Conservation (phyloP, 495 filamentous ascomycete species). For the Amniculicola lignicola region DNA sequence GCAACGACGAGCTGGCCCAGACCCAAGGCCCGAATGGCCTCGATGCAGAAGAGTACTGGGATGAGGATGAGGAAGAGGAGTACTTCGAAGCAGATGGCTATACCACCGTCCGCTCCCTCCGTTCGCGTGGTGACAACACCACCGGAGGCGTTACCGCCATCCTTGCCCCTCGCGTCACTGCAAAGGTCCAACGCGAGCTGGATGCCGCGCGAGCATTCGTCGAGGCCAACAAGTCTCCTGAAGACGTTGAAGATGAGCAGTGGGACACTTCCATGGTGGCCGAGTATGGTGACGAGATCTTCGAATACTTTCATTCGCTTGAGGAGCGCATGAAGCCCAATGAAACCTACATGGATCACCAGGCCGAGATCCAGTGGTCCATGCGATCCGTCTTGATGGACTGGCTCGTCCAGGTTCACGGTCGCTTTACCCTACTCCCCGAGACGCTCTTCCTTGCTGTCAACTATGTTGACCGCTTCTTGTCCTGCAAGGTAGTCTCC, state of each 20-base stretch:
- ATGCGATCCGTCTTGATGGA: constrained; percentile 98
- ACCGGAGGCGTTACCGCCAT: constrained; percentile 68
- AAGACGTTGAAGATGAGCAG: constrained; percentile 78
- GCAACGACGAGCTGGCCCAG: constrained; percentile 33
- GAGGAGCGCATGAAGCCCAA: constrained; percentile 84
- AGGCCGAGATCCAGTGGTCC: constrained; percentile 97
- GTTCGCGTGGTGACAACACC: constrained; percentile 75
- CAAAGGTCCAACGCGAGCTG: constrained; percentile 62
- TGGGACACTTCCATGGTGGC: constrained; percentile 98
- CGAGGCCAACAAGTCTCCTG: constrained; percentile 53
- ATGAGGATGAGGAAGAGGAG: constrained; percentile 70
- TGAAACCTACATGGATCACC: constrained; percentile 91
- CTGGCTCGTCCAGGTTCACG: constrained; percentile 95
- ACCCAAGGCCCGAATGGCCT: constrained; percentile 38
- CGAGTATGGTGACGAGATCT: constrained; percentile 95
- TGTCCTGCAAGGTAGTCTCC: constrained; percentile 91
- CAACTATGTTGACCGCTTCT: constrained; percentile 96
- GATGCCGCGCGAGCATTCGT: constrained; percentile 66
- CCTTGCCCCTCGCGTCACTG: constrained; percentile 67
- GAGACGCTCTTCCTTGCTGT: constrained; percentile 92
- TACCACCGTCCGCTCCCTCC: constrained; percentile 69
- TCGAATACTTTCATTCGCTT: constrained; percentile 79
- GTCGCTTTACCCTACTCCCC: constrained; percentile 82
- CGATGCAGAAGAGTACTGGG: constrained; percentile 72
- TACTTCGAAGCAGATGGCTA: constrained; percentile 82